phyloP scores from a whole-genome alignment of 805 yeast genomes.

The Blastobotrys mokoenaii region DNA sequence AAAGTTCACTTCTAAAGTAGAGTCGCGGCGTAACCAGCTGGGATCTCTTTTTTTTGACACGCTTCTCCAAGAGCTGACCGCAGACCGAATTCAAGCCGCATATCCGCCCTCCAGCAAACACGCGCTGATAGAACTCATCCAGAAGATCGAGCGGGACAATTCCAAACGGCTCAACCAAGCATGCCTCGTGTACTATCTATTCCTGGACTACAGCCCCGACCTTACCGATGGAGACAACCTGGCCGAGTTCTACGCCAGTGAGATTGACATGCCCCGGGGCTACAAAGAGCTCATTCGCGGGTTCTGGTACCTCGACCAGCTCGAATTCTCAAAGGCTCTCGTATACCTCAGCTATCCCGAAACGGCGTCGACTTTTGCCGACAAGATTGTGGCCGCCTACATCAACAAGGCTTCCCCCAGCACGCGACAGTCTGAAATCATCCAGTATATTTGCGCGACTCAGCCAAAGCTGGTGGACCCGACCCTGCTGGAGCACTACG shows the following conservation, averaged over 20 bases:
- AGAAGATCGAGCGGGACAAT: slow-evolving; percentile 4
- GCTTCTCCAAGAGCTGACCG: slow-evolving; percentile 8
- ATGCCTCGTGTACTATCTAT: slow-evolving; percentile 14
- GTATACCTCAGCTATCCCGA: slow-evolving; percentile 14
- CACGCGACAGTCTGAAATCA: neutral
- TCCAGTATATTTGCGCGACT: slow-evolving; percentile 11
- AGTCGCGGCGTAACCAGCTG: slow-evolving; percentile 5
- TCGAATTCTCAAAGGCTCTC: slow-evolving; percentile 10
- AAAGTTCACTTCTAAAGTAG: neutral
- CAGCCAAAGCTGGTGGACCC: slow-evolving; percentile 6
- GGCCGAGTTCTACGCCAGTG: slow-evolving; percentile 16
- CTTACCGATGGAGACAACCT: slow-evolving; percentile 8
- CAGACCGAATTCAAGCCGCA: neutral
- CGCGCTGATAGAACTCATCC: slow-evolving; percentile 6
- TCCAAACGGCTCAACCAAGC: slow-evolving; percentile 11
- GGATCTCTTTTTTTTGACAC: slow-evolving; percentile 15
- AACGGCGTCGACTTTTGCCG: slow-evolving; percentile 9
- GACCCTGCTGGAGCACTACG: slow-evolving; percentile 8
- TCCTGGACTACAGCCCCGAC: slow-evolving; percentile 15
- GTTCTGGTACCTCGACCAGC: slow-evolving; percentile 16
- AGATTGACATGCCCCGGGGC: slow-evolving; percentile 14
- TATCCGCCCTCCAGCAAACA: slow-evolving; percentile 15
- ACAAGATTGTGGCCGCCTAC: slow-evolving; percentile 9
- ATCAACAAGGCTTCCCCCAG: neutral
- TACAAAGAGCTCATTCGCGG: slow-evolving; percentile 14